Evolutionary conservation across 202 grass and related monocot genomes (phyloP), one percentile per base, ranked within the genome.

Genomic region (Dendrocalamus latiflorus): DNA sequence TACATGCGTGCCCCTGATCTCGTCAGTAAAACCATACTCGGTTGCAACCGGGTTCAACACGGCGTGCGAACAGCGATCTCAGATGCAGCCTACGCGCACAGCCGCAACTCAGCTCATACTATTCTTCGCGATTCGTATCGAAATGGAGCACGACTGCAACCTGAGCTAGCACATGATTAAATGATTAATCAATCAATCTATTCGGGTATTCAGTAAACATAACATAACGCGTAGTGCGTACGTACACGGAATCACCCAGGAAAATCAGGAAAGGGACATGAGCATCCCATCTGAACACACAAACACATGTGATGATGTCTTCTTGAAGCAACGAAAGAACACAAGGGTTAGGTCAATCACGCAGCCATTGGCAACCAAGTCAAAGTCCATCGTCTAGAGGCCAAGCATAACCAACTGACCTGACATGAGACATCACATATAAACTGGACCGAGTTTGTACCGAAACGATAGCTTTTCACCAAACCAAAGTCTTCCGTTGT

Each of bases 381-480:
- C 88, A 89, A n/a, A 73, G 78, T 22, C 21, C 65, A 22, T n/a
- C 25, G 21, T 84, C 80, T 83, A 88, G 89, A 83, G 57, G 41
- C 36, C 78, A 82, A 60, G 1, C n/a, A 59, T 20, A 20, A 16
- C 34, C 68, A 54, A 42, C 56, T 16, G 11, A 44, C 14, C 5
- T 3, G 15, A 64, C 58, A 71, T 15, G 28, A 80, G 12, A 20
- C 69, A 6, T 61, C 75, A 58, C 74, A 65, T 91, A 88, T 91
- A 91, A 56, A 39, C 45, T 45, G 4, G 25, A 78, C 51, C 3
- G 21, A 15, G 26, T 41, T 8, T 2, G 15, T 6, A 38, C 63
- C 2, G 26, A 37, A 47, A 14, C 39, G 9, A 39, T 58, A 54
- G 24, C 65, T 41, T 20, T 43, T 62, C 48, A 60, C 28, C 36